Evolutionary conservation across 2,329 filamentous ascomycete genomes (phyloP).

Genomic region (Geoglossum cookeanum): DNA sequence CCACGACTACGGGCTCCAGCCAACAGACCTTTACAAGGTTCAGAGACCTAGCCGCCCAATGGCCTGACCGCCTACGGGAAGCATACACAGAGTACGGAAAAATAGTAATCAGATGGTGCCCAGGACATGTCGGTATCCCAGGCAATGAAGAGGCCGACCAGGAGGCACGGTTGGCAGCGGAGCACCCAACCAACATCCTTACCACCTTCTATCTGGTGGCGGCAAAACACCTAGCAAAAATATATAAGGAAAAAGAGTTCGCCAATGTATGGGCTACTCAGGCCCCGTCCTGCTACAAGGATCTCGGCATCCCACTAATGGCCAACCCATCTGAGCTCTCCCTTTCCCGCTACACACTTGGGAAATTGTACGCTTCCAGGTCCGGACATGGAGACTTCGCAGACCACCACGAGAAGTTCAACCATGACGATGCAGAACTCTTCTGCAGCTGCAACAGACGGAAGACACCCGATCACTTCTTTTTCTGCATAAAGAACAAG

Average conservation of each 20-base stretch:
- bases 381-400: constrained; percentile 2
- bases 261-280: not conserved
- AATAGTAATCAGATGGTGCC: not conserved
- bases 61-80: not conserved
- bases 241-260: not conserved
- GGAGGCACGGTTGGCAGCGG: too few species aligned
- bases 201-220: not conserved
- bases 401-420: not conserved
- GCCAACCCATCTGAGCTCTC: not conserved
- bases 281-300: not conserved
- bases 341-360: not conserved
- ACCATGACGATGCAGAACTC: not conserved
- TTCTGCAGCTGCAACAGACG: too few species aligned
- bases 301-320: not conserved
- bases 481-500: too few species aligned
- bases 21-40: too few species aligned
- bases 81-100: not conserved
- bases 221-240: not conserved
- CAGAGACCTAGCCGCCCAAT: not conserved
- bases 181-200: too few species aligned
- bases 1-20: too few species aligned
- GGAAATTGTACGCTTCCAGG: not conserved
- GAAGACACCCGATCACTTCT: too few species aligned
- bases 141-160: too few species aligned
- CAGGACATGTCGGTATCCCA: not conserved